Conservation (phyloP, 1,139 yeast genomes). For the Lodderomyces orthopsilosis region DNA sequence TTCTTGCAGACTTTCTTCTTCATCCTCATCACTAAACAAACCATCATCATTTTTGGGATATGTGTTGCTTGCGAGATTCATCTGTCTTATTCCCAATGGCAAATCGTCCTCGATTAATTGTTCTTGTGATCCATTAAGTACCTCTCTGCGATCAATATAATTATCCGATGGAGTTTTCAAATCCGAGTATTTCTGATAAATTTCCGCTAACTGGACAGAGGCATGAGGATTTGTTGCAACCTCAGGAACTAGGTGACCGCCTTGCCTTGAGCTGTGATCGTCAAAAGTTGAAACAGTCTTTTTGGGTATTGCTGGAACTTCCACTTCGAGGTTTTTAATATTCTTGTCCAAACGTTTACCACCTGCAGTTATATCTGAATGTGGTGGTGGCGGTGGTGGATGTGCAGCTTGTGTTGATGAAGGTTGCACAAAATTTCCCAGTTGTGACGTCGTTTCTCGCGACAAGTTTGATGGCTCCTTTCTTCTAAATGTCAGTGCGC, state of each 20-base stretch:
- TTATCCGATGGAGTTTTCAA: slow-evolving; percentile 45
- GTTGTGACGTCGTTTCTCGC: neutral
- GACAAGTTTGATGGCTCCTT: slow-evolving; percentile 6
- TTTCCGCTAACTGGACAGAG: slow-evolving; percentile 44
- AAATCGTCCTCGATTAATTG: slow-evolving; percentile 32
- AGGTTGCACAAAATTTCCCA: neutral
- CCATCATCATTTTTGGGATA: slow-evolving; percentile 42
- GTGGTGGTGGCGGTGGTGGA: slow-evolving; percentile 7
- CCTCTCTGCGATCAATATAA: slow-evolving; percentile 30
- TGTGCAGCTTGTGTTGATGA: neutral
- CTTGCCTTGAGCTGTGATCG: neutral
- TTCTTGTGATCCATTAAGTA: slow-evolving; percentile 39
- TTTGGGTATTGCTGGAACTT: slow-evolving; percentile 3
- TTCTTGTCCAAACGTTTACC: slow-evolving; percentile 13
- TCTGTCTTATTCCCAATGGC: slow-evolving; percentile 30
- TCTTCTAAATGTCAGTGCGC: slow-evolving; percentile 4
- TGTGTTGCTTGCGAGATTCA: slow-evolving; percentile 26
- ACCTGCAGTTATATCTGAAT: slow-evolving; percentile 3
- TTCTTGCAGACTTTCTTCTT: slow-evolving; percentile 20
- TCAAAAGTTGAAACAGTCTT: neutral
- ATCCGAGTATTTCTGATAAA: slow-evolving; percentile 44
- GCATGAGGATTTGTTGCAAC: slow-evolving; percentile 21
- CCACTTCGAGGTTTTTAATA: slow-evolving; percentile 12
- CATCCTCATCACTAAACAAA: slow-evolving; percentile 34
- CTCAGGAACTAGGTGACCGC: neutral